phyloP scores from a whole-genome alignment of 1,284 basidiomycete species.

The Trametes hirsuta region DNA sequence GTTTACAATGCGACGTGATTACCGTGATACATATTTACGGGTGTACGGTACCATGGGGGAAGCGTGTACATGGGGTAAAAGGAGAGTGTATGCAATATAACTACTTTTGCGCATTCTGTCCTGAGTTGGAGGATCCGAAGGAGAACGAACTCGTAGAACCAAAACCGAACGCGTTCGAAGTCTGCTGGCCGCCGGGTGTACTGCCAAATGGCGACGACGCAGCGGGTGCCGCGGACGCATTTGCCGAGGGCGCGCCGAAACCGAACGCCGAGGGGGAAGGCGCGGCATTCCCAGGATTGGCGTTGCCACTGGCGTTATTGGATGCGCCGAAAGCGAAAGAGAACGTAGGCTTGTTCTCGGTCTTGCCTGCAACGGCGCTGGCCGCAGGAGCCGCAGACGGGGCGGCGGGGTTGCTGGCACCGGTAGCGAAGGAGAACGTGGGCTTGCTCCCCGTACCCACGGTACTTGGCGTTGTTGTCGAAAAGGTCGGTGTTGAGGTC shows the following conservation, averaged over 20 bases:
- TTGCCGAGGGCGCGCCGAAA: conserved; percentile 14
- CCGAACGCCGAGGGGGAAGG: conserved; percentile 10
- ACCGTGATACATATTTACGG: conserved; percentile 13
- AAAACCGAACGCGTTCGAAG: conserved; percentile 26
- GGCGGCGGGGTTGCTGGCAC: background rate
- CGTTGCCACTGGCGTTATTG: background rate
- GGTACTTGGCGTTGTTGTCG: conserved; percentile 7
- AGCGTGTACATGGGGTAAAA: conserved; percentile 9
- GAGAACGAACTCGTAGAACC: conserved; percentile 35
- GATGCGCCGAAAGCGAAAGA: conserved; percentile 27
- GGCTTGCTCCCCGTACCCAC: conserved; percentile 22
- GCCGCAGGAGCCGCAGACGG: background rate
- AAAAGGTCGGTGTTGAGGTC: conserved; percentile 5
- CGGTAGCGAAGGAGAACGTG: conserved; percentile 28
- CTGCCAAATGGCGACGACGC: conserved; percentile 19
- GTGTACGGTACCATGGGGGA: background rate
- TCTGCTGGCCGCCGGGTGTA: conserved; percentile 8
- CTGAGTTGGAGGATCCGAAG: conserved; percentile 30
- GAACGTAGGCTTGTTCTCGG: conserved; percentile 27
- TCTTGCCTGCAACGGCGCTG: background rate
- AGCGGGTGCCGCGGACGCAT: conserved; percentile 1
- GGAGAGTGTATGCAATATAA: conserved; percentile 9
- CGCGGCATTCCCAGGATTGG: background rate
- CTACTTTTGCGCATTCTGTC: conserved; percentile 29
- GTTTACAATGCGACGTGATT: conserved; percentile 8